Percentiles rank a stretch among this genome's conserved stretches.
Evolutionary conservation across 2,329 filamentous ascomycete species (phyloP).

Genomic region (Penicillium corylophilum): DNA sequence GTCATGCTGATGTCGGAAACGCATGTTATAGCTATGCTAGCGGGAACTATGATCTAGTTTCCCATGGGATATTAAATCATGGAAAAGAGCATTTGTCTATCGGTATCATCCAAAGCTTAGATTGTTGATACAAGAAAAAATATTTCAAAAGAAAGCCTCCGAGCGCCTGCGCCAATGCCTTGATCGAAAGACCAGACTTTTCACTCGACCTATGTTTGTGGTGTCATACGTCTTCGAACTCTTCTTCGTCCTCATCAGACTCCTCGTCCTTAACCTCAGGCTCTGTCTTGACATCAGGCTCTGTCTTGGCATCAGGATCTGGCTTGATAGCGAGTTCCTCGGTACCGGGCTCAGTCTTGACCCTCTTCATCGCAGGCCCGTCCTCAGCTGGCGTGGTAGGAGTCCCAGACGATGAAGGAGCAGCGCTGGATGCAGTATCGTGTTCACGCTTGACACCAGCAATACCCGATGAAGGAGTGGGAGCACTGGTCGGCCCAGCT

Average conservation of each 20-base stretch:
- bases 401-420: constrained; percentile 39
- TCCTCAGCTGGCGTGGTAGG: constrained; percentile 40
- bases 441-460: constrained; percentile 39
- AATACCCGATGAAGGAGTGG: constrained; percentile 20
- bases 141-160: neutral
- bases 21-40: too few species aligned
- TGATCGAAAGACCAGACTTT: neutral
- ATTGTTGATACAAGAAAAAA: neutral
- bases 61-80: too few species aligned
- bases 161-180: constrained; percentile 23
- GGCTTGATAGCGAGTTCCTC: neutral
- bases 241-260: constrained; percentile 46
- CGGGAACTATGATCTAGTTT: too few species aligned
- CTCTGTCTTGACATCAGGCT: constrained; percentile 1
- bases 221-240: constrained; percentile 44
- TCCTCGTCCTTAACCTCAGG: constrained; percentile 29
- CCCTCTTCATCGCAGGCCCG: constrained; percentile 43
- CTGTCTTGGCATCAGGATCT: constrained; percentile 3
- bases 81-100: neutral
- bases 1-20: too few species aligned
- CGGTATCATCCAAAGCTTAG: neutral
- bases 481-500: constrained; percentile 29
- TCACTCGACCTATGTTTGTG: neutral
- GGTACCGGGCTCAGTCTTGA: constrained; percentile 29
- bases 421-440: constrained; percentile 40